Conservation (phyloP, 2,329 filamentous ascomycete species). For the Pseudocercospora musae region DNA sequence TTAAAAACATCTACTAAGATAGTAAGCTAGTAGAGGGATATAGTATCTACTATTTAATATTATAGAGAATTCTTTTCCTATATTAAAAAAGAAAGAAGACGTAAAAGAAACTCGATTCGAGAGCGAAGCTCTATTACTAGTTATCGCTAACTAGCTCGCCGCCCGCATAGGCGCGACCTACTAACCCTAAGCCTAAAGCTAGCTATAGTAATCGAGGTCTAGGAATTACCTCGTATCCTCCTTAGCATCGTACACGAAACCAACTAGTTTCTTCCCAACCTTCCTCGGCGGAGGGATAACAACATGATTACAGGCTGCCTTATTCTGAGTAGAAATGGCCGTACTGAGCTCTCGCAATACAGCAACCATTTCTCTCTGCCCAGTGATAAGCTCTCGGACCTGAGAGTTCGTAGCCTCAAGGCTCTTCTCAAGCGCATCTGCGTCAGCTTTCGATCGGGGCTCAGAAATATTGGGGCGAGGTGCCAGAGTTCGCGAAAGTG, state of each 20-base stretch:
- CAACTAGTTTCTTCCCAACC: conserved; percentile 31
- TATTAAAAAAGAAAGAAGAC: too few species aligned
- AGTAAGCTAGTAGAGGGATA: too few species aligned
- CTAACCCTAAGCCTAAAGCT: too few species aligned
- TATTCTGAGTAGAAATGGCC: conserved; percentile 23
- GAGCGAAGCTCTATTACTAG: too few species aligned
- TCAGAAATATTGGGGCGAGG: background rate
- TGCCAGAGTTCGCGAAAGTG: conserved; percentile 1
- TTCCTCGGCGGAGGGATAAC: conserved; percentile 34
- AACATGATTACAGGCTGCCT: conserved; percentile 27
- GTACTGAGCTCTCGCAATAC: conserved; percentile 25
- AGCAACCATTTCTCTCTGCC: conserved; percentile 29
- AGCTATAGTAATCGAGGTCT: too few species aligned
- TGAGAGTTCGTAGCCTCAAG: conserved; percentile 27
- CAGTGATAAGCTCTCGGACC: conserved; percentile 27
- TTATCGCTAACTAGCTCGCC: too few species aligned
- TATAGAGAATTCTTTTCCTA: too few species aligned
- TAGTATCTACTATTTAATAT: too few species aligned
- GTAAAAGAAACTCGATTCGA: too few species aligned
- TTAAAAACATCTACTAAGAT: too few species aligned
- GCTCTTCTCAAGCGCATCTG: conserved; percentile 12
- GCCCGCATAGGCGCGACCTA: too few species aligned
- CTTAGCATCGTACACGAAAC: conserved; percentile 34
- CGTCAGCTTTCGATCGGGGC: background rate
- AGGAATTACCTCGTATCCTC: conserved; percentile 12